Conservation (phyloP, 805 yeast genomes). For the Wickerhamomyces queroliae region DNA sequence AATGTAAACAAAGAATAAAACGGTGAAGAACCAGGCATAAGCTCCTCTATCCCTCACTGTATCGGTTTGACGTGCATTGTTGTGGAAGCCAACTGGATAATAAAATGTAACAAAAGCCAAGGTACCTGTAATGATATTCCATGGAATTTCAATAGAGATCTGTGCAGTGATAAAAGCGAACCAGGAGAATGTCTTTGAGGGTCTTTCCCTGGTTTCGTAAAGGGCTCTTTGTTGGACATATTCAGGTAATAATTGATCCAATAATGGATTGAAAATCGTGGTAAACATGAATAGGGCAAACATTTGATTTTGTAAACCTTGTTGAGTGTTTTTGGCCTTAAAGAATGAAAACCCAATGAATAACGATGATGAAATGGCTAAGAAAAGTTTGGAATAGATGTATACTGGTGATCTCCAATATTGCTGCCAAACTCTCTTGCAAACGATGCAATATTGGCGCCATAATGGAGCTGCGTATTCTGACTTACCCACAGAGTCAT, state of each 20-base stretch:
- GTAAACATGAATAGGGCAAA: conserved; percentile 67
- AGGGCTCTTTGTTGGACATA: conserved; percentile 57
- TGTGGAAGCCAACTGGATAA: conserved; percentile 66
- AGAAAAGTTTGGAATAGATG: conserved; percentile 51
- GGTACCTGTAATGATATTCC: conserved; percentile 57
- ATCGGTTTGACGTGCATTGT: conserved; percentile 55
- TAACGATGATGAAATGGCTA: conserved; percentile 49
- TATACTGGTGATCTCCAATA: conserved; percentile 63
- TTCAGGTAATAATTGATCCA: conserved; percentile 60
- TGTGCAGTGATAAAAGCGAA: conserved; percentile 54
- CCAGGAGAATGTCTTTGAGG: conserved; percentile 70
- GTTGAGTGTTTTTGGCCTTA: conserved; percentile 57
- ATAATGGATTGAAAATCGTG: conserved; percentile 47
- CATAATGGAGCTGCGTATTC: conserved; percentile 39
- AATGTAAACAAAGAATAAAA: conserved; percentile 46
- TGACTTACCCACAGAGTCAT: conserved; percentile 25
- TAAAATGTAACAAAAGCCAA: conserved; percentile 58
- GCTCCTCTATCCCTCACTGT: conserved; percentile 49
- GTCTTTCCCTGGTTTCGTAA: conserved; percentile 70
- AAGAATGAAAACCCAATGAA: conserved; percentile 74
- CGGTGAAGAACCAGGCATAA: conserved; percentile 37
- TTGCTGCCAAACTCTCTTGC: conserved; percentile 54
- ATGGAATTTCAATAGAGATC: conserved; percentile 61
- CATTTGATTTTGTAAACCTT: conserved; percentile 80
- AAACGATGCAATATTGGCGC: conserved; percentile 39